These are phyloP conservation scores for Penicillium sp. DNA, from an alignment of 2,329 filamentous ascomycete genomes.

Conservation along the genomic window DNA sequence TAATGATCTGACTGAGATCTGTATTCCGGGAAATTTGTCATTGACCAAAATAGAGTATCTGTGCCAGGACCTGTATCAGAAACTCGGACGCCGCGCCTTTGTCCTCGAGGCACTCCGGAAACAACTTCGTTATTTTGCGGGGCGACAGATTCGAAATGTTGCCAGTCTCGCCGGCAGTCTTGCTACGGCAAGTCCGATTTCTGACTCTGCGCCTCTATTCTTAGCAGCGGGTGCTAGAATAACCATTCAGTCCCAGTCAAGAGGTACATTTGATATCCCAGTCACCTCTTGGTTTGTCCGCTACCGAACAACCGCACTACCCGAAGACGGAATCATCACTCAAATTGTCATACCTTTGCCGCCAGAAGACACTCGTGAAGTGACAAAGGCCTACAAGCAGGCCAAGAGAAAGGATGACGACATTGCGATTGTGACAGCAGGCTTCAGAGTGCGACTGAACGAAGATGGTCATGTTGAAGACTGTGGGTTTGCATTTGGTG, in stretches of 20 bases:
- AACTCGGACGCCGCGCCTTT: not conserved
- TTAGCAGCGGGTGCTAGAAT: not conserved
- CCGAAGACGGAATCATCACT: not conserved
- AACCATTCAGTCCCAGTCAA: not conserved
- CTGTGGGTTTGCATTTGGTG: not conserved
- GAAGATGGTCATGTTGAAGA: not conserved
- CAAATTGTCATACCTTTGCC: not conserved
- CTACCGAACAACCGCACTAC: not conserved
- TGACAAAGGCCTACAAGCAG: conserved; percentile 1
- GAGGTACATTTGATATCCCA: not conserved
- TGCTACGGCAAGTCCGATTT: not conserved
- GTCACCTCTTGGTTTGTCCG: not conserved
- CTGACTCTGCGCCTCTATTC: not conserved
- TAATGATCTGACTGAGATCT: not conserved
- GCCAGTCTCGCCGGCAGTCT: not conserved
- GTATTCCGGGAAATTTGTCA: not conserved
- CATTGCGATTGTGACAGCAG: not conserved
- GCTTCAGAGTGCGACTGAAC: not conserved
- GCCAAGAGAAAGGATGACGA: conserved; percentile 1
- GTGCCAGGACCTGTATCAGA: not conserved
- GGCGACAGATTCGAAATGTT: conserved; percentile 1
- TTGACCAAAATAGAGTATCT: not conserved
- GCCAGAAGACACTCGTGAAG: not conserved
- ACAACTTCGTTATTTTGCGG: not conserved
- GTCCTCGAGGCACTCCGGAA: not conserved